A percentile compares a stretch with the other conserved stretches of the same genome.
Conservation (phyloP, 2,329 filamentous ascomycete species). For the Penicillium sclerotiorum region DNA sequence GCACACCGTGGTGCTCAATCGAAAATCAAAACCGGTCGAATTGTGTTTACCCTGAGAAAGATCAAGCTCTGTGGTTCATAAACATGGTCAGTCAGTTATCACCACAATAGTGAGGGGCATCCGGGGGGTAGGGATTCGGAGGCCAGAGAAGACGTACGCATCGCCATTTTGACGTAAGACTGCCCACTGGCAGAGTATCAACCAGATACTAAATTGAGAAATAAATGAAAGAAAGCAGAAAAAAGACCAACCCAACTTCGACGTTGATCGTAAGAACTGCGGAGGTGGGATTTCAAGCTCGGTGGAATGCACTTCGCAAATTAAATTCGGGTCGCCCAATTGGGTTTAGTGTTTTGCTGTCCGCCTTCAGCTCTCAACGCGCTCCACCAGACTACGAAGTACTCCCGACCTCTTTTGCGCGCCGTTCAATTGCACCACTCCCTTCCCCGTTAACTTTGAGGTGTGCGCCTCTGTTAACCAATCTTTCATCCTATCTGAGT, state of each 20-base stretch:
- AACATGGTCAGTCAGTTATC: conserved; percentile 27
- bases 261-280: conserved; percentile 16
- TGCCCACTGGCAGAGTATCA: conserved; percentile 34
- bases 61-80: conserved; percentile 46
- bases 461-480: conserved; percentile 23
- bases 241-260: conserved; percentile 12
- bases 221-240: not conserved
- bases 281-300: conserved; percentile 30
- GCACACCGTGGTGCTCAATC: conserved; percentile 17
- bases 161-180: conserved; percentile 48
- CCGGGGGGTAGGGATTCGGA: conserved; percentile 9
- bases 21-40: conserved; percentile 4
- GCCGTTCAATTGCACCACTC: not conserved
- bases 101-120: conserved; percentile 41
- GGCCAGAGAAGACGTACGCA: conserved; percentile 42
- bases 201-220: conserved; percentile 14
- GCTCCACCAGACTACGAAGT: conserved; percentile 30
- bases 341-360: conserved; percentile 35
- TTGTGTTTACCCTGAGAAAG: conserved; percentile 47
- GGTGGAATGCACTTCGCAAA: conserved; percentile 31
- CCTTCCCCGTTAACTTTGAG: not conserved
- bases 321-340: conserved; percentile 42
- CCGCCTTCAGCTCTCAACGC: conserved; percentile 31
- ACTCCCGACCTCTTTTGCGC: conserved; percentile 4
- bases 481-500: conserved; percentile 34